Evolutionary conservation across 2,329 filamentous ascomycete genomes (phyloP), one percentile per base, ranked within the genome.

Genomic region (Furcasterigmium furcatum): DNA sequence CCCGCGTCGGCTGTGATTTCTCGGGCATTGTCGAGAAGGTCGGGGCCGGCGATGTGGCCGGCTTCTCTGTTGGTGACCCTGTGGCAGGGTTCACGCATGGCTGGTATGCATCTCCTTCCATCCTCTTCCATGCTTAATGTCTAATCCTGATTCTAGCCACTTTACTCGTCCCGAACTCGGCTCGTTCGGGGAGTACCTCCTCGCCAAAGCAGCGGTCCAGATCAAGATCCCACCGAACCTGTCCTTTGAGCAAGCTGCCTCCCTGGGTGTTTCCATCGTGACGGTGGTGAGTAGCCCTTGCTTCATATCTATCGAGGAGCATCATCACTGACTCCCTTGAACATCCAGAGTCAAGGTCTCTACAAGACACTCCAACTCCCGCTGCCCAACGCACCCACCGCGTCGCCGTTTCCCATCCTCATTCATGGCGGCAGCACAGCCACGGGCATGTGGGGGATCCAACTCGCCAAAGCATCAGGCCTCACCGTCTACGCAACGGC

Each of bases 391-490:
- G 42, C 57, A 10, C 66, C 72, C n/a, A 43, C 58, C 30, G 61
- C 60, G 25, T 60, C 64, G 18, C 57, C 65, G 41, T 57, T 65
- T 47, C 59, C 67, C 3, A 55, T 75, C 44, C 58, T 71, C 35
- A 65, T 67, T 48, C 69, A 71, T 41, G 70, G 66, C 38, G 66
- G 64, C 16, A 74, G 74, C 58, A 79, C 71, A 27, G 76, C 76
- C 18, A 78, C 76, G n/a, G 71, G 70, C 65, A 75, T 77, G 52
- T 74, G 74, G 53, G 65, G 59, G 9, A 64, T 69, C 47, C 63
- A 67, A 46, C 65, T 54, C 52, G 64, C 63, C 25, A 64, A 63
- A 50, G 50, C 57, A n/a, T 68, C 65, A 4, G 65, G 64, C 4
- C 55, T 60, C 5, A 52, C 44, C 8, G 57, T 66, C 18, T 46